Percentiles rank a stretch among this genome's conserved stretches.
Evolutionary conservation across 2,329 filamentous ascomycete species (phyloP).

Genomic region (Clonostachys rosea): DNA sequence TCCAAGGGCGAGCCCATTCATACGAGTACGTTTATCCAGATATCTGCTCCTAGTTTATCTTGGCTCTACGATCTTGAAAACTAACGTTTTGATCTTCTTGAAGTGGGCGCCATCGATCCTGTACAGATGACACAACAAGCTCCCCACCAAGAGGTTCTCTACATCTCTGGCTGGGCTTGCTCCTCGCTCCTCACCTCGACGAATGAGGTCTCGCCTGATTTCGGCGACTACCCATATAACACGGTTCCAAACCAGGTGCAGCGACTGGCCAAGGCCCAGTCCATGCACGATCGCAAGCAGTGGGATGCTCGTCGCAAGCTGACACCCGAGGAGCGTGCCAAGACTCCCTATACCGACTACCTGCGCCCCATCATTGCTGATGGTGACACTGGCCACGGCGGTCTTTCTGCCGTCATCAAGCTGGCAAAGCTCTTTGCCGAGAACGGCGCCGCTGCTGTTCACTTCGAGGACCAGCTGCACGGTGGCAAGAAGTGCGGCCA

Average conservation of each 20-base stretch:
- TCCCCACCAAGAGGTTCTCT: constrained; percentile 90
- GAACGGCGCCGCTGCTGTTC: constrained; percentile 91
- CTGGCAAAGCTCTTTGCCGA: constrained; percentile 96
- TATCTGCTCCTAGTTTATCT: background rate
- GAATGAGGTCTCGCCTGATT: constrained; percentile 96
- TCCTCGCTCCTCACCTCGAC: constrained; percentile 89
- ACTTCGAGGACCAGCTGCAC: constrained; percentile 97
- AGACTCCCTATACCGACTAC: constrained; percentile 84
- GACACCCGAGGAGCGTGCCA: constrained; percentile 65
- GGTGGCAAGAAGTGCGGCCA: constrained; percentile 99
- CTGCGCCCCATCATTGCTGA: constrained; percentile 93
- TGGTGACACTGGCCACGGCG: constrained; percentile 93
- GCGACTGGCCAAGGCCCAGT: constrained; percentile 91
- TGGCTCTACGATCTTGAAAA: background rate
- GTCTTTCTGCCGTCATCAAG: constrained; percentile 88
- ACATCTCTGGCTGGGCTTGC: constrained; percentile 96
- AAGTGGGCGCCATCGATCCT: constrained; percentile 97
- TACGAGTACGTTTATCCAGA: constrained; percentile 59
- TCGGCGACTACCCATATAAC: constrained; percentile 98
- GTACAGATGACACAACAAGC: constrained; percentile 99
- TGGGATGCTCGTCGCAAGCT: constrained; percentile 83
- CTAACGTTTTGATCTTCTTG: background rate
- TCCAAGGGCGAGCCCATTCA: constrained; percentile 84
- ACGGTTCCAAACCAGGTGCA: constrained; percentile 98
- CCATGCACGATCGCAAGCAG: constrained; percentile 93